Percentiles rank a stretch among this genome's conserved stretches.
Evolutionary conservation across 345 rosid species (phyloP).

Genomic region (Viola odorata): DNA sequence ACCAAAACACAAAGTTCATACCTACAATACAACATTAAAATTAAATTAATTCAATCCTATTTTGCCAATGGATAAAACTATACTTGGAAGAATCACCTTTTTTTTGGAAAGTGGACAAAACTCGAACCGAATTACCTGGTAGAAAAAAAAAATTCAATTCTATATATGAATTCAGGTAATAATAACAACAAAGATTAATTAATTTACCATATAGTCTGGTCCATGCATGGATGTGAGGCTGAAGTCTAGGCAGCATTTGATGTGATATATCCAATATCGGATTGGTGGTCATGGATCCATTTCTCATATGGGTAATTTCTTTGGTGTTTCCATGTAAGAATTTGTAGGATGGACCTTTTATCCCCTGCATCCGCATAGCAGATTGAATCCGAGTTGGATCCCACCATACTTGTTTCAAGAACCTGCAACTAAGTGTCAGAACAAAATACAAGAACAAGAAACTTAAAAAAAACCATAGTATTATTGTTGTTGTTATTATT

Average conservation of each 20-base stretch:
- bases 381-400: not conserved
- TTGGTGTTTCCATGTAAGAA: not conserved
- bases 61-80: too few species aligned
- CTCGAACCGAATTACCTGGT: too few species aligned
- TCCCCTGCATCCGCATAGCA: not conserved
- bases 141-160: too few species aligned
- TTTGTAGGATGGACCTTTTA: not conserved
- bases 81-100: too few species aligned
- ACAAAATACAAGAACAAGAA: too few species aligned
- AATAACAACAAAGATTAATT: too few species aligned
- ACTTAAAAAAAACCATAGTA: too few species aligned
- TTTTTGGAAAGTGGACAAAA: too few species aligned
- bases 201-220: not conserved
- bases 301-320: not conserved
- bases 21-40: not conserved
- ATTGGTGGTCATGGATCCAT: not conserved
- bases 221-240: not conserved
- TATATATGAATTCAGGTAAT: too few species aligned
- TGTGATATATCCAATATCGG: not conserved
- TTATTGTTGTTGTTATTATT: too few species aligned
- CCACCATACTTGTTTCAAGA: not conserved
- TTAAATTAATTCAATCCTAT: too few species aligned
- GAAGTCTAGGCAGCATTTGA: not conserved
- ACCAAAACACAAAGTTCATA: conserved; percentile 1
- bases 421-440: not conserved